These are phyloP conservation scores for Piloderma croceum DNA, from an alignment of 768 basidiomycete genomes.

Conservation along the genomic window DNA sequence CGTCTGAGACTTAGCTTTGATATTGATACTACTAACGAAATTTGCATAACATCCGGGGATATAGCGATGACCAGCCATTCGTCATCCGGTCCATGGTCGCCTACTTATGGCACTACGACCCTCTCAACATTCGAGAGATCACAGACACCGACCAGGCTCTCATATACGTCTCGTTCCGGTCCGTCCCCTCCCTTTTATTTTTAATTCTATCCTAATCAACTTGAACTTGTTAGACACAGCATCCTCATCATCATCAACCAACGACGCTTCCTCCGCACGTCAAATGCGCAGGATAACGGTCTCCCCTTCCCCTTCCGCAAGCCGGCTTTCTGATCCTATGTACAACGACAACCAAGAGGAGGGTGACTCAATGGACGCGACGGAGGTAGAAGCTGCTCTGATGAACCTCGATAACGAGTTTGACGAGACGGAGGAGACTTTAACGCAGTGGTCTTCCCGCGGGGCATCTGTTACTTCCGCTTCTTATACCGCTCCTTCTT, in stretches of 20 bases:
- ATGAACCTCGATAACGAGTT: constrained; percentile 63
- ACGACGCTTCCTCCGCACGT: constrained; percentile 40
- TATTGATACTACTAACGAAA: too few relatives aligned
- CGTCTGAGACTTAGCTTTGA: too few relatives aligned
- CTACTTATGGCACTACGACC: constrained; percentile 54
- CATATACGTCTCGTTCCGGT: constrained; percentile 53
- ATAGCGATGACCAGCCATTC: constrained; percentile 34
- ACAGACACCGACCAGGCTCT: constrained; percentile 52
- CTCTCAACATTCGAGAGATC: constrained; percentile 48
- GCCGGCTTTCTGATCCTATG: constrained; percentile 28
- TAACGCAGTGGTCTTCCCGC: constrained; percentile 60
- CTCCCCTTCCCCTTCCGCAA: constrained; percentile 43
- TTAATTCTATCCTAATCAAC: constrained; percentile 3
- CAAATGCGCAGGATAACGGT: constrained; percentile 50
- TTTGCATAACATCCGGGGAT: too few relatives aligned
- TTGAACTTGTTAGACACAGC: too few relatives aligned
- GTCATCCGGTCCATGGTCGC: constrained; percentile 52
- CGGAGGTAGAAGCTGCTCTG: constrained; percentile 64
- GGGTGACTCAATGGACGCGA: constrained; percentile 40
- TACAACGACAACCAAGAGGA: constrained; percentile 58
- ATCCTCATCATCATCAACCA: constrained; percentile 43
- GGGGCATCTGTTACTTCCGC: constrained; percentile 29
- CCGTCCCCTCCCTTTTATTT: constrained; percentile 11
- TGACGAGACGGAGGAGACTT: constrained; percentile 57
- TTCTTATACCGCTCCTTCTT: constrained; percentile 17